These are phyloP conservation scores for Ascodesmis nigricans DNA, from an alignment of 495 filamentous ascomycete genomes.

Conservation along the genomic window DNA sequence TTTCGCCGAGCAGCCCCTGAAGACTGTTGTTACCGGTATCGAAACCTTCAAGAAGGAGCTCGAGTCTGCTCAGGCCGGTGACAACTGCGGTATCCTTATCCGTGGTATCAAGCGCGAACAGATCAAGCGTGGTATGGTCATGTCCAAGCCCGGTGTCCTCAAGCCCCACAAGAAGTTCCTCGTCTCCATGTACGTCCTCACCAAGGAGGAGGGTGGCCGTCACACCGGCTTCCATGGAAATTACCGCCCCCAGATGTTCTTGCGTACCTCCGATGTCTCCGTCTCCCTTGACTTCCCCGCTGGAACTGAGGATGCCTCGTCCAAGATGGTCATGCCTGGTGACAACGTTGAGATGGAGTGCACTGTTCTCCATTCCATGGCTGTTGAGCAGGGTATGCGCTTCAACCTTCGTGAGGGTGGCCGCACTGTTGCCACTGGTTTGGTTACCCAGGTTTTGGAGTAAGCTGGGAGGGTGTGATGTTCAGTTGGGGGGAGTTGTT, in stretches of 20 bases:
- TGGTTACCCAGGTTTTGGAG: constrained; percentile 66
- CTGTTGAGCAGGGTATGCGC: constrained; percentile 69
- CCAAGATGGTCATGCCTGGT: constrained; percentile 78
- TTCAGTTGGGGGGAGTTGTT: too few relatives aligned
- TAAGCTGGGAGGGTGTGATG: too few relatives aligned
- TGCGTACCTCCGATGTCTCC: constrained; percentile 86
- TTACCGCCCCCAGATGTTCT: constrained; percentile 87
- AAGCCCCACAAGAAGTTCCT: constrained; percentile 79
- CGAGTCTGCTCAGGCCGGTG: constrained; percentile 77
- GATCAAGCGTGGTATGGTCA: constrained; percentile 78
- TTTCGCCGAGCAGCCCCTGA: constrained; percentile 51
- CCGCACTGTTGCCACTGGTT: constrained; percentile 74
- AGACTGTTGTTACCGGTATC: constrained; percentile 98
- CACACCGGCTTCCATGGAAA: constrained; percentile 82
- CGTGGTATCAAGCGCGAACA: constrained; percentile 90
- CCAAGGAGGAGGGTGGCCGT: constrained; percentile 91
- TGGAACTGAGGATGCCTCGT: constrained; percentile 37
- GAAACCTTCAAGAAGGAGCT: constrained; percentile 99
- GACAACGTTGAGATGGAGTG: constrained; percentile 96
- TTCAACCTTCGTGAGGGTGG: constrained; percentile 96
- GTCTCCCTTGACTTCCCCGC: constrained; percentile 63
- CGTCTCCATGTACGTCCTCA: constrained; percentile 85
- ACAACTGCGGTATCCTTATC: constrained; percentile 95
- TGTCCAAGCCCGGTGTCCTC: constrained; percentile 51
- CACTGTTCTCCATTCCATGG: constrained; percentile 55